Evolutionary conservation across 225 moss, liverwort and hornwort species (phyloP).

Genomic region (Pleurozium schreberi): DNA sequence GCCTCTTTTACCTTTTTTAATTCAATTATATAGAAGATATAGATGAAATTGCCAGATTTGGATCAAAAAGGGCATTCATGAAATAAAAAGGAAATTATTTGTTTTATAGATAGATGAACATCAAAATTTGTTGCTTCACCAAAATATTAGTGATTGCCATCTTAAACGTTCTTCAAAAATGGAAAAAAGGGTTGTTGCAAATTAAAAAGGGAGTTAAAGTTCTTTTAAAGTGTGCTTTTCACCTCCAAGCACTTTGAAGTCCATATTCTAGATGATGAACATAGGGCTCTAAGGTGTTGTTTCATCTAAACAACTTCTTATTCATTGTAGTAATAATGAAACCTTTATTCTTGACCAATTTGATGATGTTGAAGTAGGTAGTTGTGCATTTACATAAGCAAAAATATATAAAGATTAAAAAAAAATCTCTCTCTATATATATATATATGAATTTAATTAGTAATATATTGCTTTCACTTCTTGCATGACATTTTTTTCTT

Average conservation of each 20-base stretch:
- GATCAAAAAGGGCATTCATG: background rate
- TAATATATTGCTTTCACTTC: too few relatives aligned
- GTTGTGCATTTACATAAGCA: too few relatives aligned
- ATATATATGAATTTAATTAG: too few relatives aligned
- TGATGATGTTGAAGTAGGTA: background rate
- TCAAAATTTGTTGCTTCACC: too few relatives aligned
- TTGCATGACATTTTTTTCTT: too few relatives aligned
- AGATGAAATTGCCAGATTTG: too few relatives aligned
- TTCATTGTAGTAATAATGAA: background rate
- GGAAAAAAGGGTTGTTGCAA: rapidly evolving
- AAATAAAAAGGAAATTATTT: background rate
- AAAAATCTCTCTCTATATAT: too few relatives aligned
- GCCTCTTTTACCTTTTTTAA: background rate
- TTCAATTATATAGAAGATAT: too few relatives aligned
- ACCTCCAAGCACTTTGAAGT: background rate
- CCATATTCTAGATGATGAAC: background rate
- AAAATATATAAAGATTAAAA: too few relatives aligned
- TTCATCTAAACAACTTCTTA: background rate
- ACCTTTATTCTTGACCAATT: background rate
- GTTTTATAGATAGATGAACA: background rate
- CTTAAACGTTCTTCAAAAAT: background rate
- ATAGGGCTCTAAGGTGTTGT: background rate
- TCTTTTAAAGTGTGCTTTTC: background rate
- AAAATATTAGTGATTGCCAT: background rate
- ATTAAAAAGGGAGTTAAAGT: too few relatives aligned